Percentiles rank a stretch among this genome's conserved stretches.
Conservation (phyloP, 805 yeast genomes). For the Zygosaccharomyces bailii region DNA sequence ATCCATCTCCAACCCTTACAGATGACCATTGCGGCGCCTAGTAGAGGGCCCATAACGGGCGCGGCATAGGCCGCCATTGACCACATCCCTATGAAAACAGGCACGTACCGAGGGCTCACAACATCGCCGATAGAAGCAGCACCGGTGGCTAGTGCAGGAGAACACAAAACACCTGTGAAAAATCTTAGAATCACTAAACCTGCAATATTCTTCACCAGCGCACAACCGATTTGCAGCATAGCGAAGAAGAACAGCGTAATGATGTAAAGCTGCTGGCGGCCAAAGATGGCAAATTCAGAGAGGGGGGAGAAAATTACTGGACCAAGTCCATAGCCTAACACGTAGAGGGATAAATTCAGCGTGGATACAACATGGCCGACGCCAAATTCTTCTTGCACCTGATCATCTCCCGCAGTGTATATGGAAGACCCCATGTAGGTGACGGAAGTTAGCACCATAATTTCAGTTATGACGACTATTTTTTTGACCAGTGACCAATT, state of each 20-base stretch:
- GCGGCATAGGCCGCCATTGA: slow-evolving; percentile 52
- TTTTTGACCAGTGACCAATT: slow-evolving; percentile 52
- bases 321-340: slow-evolving; percentile 59
- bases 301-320: slow-evolving; percentile 58
- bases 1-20: slow-evolving; percentile 52
- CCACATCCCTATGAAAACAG: slow-evolving; percentile 51
- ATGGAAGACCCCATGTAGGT: slow-evolving; percentile 59
- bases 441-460: slow-evolving; percentile 46
- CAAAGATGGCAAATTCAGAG: slow-evolving; percentile 52
- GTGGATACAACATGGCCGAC: slow-evolving; percentile 44
- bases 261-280: slow-evolving; percentile 51
- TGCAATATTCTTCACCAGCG: slow-evolving; percentile 48
- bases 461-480: slow-evolving; percentile 37
- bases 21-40: slow-evolving; percentile 50
- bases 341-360: slow-evolving; percentile 52
- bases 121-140: slow-evolving; percentile 57
- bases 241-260: slow-evolving; percentile 45
- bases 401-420: slow-evolving; percentile 48
- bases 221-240: slow-evolving; percentile 55
- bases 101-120: slow-evolving; percentile 40
- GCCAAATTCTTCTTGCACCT: slow-evolving; percentile 43
- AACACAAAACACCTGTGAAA: slow-evolving; percentile 51
- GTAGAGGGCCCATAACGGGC: slow-evolving; percentile 54
- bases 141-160: slow-evolving; percentile 58
- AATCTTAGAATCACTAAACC: slow-evolving; percentile 50